Evolutionary conservation across 2,329 filamentous ascomycete species (phyloP).

Genomic region (Stagonosporopsis chrysanthemi): DNA sequence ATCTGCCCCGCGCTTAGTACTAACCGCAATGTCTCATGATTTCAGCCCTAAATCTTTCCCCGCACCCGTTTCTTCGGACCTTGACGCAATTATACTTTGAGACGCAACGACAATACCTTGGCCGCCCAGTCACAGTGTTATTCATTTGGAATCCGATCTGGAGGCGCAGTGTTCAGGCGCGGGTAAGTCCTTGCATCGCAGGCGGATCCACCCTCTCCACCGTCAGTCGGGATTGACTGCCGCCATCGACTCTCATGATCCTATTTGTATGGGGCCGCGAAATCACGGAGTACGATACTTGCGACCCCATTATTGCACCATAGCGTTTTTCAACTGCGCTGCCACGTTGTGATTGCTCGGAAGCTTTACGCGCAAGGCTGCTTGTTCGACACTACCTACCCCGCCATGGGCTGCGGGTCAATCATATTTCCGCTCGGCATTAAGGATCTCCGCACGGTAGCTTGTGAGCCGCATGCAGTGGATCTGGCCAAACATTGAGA

Average conservation of each 20-base stretch:
- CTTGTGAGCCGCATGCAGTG: constrained; percentile 33
- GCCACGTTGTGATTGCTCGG: not conserved
- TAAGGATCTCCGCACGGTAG: constrained; percentile 30
- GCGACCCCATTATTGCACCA: not conserved
- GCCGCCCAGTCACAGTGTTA: constrained; percentile 1
- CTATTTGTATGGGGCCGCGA: not conserved
- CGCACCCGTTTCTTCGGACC: constrained; percentile 13
- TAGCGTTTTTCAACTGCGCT: not conserved
- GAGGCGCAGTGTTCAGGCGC: not conserved
- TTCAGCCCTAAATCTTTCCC: constrained; percentile 10
- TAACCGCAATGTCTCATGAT: constrained; percentile 11
- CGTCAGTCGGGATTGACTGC: not conserved
- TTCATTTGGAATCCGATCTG: constrained; percentile 1
- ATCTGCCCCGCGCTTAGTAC: constrained; percentile 10
- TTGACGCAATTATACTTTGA: constrained; percentile 5
- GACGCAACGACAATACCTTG: not conserved
- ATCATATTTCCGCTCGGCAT: constrained; percentile 22
- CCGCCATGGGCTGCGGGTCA: constrained; percentile 27
- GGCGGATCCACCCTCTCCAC: not conserved
- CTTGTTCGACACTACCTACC: constrained; percentile 19
- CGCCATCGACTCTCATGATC: not conserved
- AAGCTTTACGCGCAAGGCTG: not conserved
- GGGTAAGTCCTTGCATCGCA: too few relatives aligned
- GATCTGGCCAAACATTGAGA: constrained; percentile 11
- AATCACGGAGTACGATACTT: not conserved